Conservation (phyloP, 495 filamentous ascomycete species). For the Aspergillus affinis region DNA sequence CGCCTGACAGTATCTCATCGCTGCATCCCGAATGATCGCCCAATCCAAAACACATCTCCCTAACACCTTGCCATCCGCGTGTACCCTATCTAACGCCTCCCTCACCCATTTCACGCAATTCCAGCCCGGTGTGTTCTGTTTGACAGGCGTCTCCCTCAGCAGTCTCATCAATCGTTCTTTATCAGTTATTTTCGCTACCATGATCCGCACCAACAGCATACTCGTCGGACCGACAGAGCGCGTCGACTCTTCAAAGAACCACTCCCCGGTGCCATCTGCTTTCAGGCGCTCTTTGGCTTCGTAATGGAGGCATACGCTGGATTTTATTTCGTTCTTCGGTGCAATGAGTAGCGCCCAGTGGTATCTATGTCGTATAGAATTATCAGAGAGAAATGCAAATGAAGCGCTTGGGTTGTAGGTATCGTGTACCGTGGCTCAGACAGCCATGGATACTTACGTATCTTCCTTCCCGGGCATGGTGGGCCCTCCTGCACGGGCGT, state of each 20-base stretch:
- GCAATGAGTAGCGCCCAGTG: neutral
- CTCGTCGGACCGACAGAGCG: constrained; percentile 20
- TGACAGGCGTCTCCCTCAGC: constrained; percentile 31
- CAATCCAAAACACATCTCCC: constrained; percentile 33
- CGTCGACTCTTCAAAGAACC: constrained; percentile 30
- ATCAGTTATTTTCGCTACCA: constrained; percentile 42
- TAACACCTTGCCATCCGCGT: constrained; percentile 29
- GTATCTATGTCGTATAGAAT: neutral
- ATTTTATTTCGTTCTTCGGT: neutral
- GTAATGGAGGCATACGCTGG: neutral
- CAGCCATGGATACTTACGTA: neutral
- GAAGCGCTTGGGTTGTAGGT: too few relatives aligned
- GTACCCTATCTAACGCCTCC: constrained; percentile 31
- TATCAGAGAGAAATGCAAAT: neutral
- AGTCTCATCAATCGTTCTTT: constrained; percentile 23
- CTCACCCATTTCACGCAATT: constrained; percentile 40
- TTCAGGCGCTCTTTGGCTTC: neutral
- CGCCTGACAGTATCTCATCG: constrained; percentile 28
- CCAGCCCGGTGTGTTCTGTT: constrained; percentile 28
- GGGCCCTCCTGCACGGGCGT: neutral
- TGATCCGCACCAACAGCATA: constrained; percentile 38
- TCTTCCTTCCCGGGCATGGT: constrained; percentile 1
- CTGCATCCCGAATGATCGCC: constrained; percentile 24
- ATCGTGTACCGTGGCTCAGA: too few relatives aligned
- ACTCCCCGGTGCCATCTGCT: constrained; percentile 14